Percentiles rank a stretch among this genome's conserved stretches.
phyloP scores from a whole-genome alignment of 2,329 filamentous ascomycete genomes.

The Trichoderma sp. region DNA sequence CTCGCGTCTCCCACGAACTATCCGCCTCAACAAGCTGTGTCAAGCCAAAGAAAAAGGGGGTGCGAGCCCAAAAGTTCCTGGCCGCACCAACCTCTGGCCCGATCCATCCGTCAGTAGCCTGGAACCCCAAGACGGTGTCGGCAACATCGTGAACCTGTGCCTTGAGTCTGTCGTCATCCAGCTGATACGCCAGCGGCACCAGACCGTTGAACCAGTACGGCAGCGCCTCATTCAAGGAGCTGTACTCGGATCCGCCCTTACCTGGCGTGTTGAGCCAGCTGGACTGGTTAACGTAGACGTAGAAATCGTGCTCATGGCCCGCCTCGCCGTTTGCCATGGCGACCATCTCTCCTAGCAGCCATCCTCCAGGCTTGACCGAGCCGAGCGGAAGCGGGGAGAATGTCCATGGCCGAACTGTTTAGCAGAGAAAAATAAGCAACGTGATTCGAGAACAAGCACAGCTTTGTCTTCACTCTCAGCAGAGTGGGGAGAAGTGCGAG shows the following conservation, averaged over 20 bases:
- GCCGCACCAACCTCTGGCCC: constrained; percentile 33
- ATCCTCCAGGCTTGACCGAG: constrained; percentile 49
- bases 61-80: constrained; percentile 33
- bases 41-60: constrained; percentile 33
- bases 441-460: neutral
- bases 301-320: constrained; percentile 53
- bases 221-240: constrained; percentile 52
- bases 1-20: constrained; percentile 22
- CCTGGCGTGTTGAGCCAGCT: constrained; percentile 40
- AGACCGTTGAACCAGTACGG: constrained; percentile 61
- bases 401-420: constrained; percentile 24
- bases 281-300: constrained; percentile 48
- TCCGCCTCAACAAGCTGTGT: constrained; percentile 35
- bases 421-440: neutral
- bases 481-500: neutral
- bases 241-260: constrained; percentile 50
- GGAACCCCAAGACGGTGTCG: constrained; percentile 42
- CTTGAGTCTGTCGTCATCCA: constrained; percentile 43
- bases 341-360: constrained; percentile 49
- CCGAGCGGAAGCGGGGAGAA: constrained; percentile 41
- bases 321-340: constrained; percentile 50
- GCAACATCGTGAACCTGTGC: constrained; percentile 37
- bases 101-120: constrained; percentile 52
- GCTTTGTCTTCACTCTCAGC: neutral
- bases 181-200: constrained; percentile 52